Percentiles rank a stretch among this genome's conserved stretches.
These are phyloP conservation scores for Volvariella volvacea DNA, from an alignment of 1,284 basidiomycete species.

Conservation along the genomic window DNA sequence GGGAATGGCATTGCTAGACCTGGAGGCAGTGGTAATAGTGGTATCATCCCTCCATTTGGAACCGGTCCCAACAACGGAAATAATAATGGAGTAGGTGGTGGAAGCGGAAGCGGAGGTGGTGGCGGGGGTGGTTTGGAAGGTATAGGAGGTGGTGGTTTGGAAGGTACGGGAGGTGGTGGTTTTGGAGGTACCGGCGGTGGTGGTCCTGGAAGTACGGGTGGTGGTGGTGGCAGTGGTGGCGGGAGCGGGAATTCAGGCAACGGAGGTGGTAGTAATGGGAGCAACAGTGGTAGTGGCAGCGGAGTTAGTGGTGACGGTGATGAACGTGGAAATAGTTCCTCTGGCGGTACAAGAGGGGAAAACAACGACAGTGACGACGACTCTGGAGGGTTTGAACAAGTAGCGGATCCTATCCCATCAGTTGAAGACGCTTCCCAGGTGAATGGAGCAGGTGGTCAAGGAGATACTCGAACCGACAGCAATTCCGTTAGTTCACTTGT, in stretches of 20 bases:
- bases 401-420: constrained; percentile 4
- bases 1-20: constrained; percentile 4
- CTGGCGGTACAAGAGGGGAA: constrained; percentile 3
- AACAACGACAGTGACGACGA: constrained; percentile 1
- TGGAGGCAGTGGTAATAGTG: constrained; percentile 2
- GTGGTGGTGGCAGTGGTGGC: constrained; percentile 10
- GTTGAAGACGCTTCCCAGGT: no score
- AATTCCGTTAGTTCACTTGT: no score
- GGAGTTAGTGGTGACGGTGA: constrained; percentile 6
- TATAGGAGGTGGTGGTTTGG: not conserved
- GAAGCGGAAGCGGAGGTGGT: constrained; percentile 9
- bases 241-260: constrained; percentile 5
- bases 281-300: not conserved
- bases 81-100: constrained; percentile 10
- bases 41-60: no score
- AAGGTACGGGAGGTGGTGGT: constrained; percentile 9
- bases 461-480: not conserved
- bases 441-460: no score
- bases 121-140: not conserved
- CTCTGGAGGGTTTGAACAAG: no score
- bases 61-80: not conserved
- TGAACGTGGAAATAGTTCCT: constrained; percentile 4
- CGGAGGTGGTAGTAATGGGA: constrained; percentile 6
- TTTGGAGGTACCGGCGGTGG: constrained; percentile 4
- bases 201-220: constrained; percentile 9